Evolutionary conservation across 352 stramenopile species (phyloP).

Genomic region (Halophytophthora batemanensis): DNA sequence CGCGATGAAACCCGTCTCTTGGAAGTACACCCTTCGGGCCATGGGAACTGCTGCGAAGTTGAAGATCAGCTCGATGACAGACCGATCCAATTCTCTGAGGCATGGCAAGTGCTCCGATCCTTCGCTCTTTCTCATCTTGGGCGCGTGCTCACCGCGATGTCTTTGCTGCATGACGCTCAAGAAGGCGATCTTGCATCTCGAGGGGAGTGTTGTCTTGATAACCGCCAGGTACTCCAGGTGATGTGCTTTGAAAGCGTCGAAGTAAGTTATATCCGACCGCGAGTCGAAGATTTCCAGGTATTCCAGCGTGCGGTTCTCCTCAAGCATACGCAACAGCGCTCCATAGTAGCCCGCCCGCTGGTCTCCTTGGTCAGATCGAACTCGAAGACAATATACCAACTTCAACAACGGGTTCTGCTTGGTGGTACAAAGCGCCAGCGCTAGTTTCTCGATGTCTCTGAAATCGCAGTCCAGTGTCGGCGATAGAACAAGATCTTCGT

Average conservation of each 20-base stretch:
- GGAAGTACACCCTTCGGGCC: constrained; percentile 22
- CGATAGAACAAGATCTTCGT: background rate
- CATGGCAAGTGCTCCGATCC: background rate
- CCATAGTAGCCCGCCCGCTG: constrained; percentile 9
- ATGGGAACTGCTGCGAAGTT: constrained; percentile 17
- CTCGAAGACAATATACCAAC: constrained; percentile 15
- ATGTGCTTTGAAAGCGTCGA: constrained; percentile 17
- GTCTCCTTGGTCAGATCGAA: constrained; percentile 14
- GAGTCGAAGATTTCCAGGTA: constrained; percentile 21
- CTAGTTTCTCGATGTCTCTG: too few species aligned
- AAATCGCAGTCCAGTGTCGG: too few species aligned
- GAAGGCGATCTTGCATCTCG: constrained; percentile 17
- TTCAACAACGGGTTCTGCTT: constrained; percentile 16
- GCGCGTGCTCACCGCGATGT: constrained; percentile 1
- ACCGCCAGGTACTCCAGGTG: constrained; percentile 17
- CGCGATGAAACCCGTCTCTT: constrained; percentile 17
- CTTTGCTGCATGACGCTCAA: constrained; percentile 14
- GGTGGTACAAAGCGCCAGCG: too few species aligned
- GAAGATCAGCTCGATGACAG: constrained; percentile 18
- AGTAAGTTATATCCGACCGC: constrained; percentile 12
- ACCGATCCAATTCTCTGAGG: constrained; percentile 11
- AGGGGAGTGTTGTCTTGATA: background rate
- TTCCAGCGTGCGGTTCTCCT: constrained; percentile 16
- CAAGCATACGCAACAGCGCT: constrained; percentile 12
- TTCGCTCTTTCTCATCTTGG: constrained; percentile 11